phyloP scores from a whole-genome alignment of 305 asterid species.

The Solanum aculeatissimum region DNA sequence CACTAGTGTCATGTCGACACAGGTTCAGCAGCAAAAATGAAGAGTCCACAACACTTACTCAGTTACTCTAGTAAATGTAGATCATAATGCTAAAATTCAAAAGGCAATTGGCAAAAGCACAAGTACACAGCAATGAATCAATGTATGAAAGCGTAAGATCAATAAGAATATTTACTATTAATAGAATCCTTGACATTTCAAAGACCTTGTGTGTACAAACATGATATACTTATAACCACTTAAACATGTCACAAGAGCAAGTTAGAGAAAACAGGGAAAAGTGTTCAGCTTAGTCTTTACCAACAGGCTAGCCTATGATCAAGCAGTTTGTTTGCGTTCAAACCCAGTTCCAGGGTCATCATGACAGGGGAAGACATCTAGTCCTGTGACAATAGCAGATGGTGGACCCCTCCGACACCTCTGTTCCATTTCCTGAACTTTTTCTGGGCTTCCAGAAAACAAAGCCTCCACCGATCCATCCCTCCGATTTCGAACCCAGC shows the following conservation, averaged over 20 bases:
- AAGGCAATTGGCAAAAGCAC: neutral
- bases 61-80: neutral
- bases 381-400: constrained; percentile 60
- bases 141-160: neutral
- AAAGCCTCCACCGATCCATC: constrained; percentile 84
- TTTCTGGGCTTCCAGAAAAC: constrained; percentile 62
- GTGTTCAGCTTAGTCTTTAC: neutral
- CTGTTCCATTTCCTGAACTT: constrained; percentile 81
- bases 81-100: neutral
- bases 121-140: neutral
- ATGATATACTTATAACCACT: neutral
- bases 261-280: neutral
- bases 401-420: constrained; percentile 91
- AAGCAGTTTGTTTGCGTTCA: constrained; percentile 62
- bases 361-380: constrained; percentile 40
- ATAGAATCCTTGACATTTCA: neutral
- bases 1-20: neutral
- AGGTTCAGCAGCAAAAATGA: neutral
- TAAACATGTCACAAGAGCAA: neutral
- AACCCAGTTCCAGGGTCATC: constrained; percentile 67
- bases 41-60: neutral
- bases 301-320: constrained; percentile 4
- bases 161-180: neutral
- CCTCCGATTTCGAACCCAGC: constrained; percentile 92
- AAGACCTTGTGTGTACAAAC: neutral